These are phyloP conservation scores for Alternaria alternata DNA, from an alignment of 2,329 filamentous ascomycete species.

Conservation along the genomic window DNA sequence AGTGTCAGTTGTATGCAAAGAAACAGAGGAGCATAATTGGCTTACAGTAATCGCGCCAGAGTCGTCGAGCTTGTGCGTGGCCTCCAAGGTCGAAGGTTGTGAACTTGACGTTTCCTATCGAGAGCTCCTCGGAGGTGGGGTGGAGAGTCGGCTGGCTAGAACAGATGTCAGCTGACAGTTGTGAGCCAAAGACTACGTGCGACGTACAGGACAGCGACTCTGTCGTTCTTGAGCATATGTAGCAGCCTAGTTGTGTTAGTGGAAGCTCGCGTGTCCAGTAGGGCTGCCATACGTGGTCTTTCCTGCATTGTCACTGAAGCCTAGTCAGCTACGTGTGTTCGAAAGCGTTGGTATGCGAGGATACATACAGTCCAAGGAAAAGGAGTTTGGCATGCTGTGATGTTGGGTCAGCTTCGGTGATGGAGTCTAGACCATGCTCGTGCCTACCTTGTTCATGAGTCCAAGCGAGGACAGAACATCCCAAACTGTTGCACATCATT, in stretches of 20 bases:
- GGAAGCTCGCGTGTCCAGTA: conserved; percentile 1
- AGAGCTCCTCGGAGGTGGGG: conserved; percentile 71
- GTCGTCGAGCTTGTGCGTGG: conserved; percentile 51
- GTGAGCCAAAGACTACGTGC: neutral
- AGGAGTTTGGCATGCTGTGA: conserved; percentile 67
- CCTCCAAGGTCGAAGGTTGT: conserved; percentile 80
- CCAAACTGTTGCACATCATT: conserved; percentile 68
- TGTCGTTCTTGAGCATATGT: conserved; percentile 92
- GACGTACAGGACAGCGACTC: conserved; percentile 84
- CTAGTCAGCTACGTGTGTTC: conserved; percentile 55
- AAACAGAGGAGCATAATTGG: neutral
- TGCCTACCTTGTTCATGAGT: conserved; percentile 76
- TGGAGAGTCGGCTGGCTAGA: conserved; percentile 42
- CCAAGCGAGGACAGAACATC: conserved; percentile 87
- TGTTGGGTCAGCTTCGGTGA: conserved; percentile 15
- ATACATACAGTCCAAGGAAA: conserved; percentile 75
- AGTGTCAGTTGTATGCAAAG: conserved; percentile 11
- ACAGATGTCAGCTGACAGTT: conserved; percentile 11
- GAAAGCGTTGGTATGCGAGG: neutral
- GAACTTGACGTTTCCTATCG: conserved; percentile 72
- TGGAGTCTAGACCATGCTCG: neutral
- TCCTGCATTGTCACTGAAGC: conserved; percentile 92
- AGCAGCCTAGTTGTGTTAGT: conserved; percentile 61
- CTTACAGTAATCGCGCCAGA: conserved; percentile 52
- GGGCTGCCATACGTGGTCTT: conserved; percentile 75